These are phyloP conservation scores for Corynespora cassiicola DNA, from an alignment of 2,329 filamentous ascomycete genomes.

Conservation along the genomic window DNA sequence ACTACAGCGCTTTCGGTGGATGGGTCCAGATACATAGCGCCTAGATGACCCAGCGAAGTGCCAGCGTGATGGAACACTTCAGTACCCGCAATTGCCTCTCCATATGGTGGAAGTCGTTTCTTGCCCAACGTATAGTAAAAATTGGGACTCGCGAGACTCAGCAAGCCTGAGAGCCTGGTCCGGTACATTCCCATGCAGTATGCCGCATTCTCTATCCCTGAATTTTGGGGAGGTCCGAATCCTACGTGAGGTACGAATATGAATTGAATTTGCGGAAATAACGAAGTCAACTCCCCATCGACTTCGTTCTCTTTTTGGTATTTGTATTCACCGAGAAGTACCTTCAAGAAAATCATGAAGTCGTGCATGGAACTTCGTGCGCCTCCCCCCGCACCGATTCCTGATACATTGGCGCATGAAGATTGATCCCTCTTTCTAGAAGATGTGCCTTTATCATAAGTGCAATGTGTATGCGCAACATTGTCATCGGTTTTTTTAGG, in stretches of 20 bases:
- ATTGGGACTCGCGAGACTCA: constrained; percentile 11
- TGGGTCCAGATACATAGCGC: constrained; percentile 8
- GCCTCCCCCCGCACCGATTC: constrained; percentile 3
- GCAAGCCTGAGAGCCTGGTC: constrained; percentile 6
- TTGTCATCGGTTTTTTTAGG: constrained; percentile 3
- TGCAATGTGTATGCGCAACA: constrained; percentile 7
- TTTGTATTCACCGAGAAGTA: constrained; percentile 3
- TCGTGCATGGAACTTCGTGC: constrained; percentile 6
- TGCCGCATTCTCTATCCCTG: constrained; percentile 5
- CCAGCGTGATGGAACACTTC: constrained; percentile 11
- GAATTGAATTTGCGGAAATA: constrained; percentile 2
- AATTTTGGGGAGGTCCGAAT: constrained; percentile 5
- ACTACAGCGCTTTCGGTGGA: constrained; percentile 11
- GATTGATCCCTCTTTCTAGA: constrained; percentile 1
- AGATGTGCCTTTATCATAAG: constrained; percentile 3
- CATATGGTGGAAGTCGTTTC: constrained; percentile 6
- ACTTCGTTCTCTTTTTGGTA: constrained; percentile 2
- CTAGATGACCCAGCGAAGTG: constrained; percentile 3
- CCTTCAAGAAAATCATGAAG: constrained; percentile 7
- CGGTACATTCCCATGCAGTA: constrained; percentile 13
- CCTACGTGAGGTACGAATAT: constrained; percentile 8
- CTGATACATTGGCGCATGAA: constrained; percentile 1
- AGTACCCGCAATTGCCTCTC: constrained; percentile 1
- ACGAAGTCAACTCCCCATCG: constrained; percentile 5
- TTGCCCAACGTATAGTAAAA: constrained; percentile 9